Percentiles rank a stretch among this genome's conserved stretches.
Conservation (phyloP, 305 asterid species). For the Solanum chacoense region DNA sequence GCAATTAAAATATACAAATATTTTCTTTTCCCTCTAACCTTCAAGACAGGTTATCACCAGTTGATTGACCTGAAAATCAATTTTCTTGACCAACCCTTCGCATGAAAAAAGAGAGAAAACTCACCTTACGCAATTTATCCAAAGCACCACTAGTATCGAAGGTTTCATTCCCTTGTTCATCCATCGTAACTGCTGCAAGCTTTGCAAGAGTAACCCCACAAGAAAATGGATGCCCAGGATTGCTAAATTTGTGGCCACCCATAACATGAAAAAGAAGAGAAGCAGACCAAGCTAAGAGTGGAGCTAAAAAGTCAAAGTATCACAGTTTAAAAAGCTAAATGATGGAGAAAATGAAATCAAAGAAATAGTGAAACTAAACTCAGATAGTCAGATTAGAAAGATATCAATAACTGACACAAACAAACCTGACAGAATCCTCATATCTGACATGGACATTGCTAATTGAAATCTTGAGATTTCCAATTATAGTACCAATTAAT, state of each 20-base stretch:
- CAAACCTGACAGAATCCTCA: constrained; percentile 88
- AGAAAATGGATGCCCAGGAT: constrained; percentile 88
- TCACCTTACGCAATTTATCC: constrained; percentile 94
- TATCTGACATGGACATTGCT: constrained; percentile 95
- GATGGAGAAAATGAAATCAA: neutral
- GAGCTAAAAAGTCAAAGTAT: neutral
- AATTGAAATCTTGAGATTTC: constrained; percentile 91
- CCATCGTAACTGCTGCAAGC: constrained; percentile 98
- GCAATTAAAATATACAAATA: neutral
- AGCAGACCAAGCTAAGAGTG: constrained; percentile 8
- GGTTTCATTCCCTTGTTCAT: constrained; percentile 97
- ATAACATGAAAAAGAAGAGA: constrained; percentile 2
- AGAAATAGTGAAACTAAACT: neutral
- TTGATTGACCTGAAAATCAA: neutral
- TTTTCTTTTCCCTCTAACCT: neutral
- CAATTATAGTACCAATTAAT: constrained; percentile 79
- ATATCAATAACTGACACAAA: constrained; percentile 18
- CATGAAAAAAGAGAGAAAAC: neutral
- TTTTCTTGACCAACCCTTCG: neutral
- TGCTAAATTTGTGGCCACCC: constrained; percentile 37
- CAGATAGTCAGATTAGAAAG: neutral
- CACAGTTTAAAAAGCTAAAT: neutral
- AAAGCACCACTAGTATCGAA: constrained; percentile 98
- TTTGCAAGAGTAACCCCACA: constrained; percentile 93
- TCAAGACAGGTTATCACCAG: neutral